Base-by-base conservation (phyloP, 83 land plant genomes). In the Picea abies region DNA sequence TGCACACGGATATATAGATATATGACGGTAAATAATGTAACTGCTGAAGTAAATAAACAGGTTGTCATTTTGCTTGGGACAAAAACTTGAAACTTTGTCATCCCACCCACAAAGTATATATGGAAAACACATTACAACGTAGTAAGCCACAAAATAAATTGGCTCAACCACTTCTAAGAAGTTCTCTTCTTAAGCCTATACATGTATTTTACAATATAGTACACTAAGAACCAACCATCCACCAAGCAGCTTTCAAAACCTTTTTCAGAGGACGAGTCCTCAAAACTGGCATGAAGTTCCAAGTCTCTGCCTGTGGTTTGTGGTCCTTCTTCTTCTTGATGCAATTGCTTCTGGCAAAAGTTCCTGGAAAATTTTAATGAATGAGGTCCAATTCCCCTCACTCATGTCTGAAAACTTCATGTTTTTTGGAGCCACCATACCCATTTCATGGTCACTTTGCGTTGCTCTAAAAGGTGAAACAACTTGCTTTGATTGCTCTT, bases 201-300 rank as follows among this genome's bases (percentile, higher is more conserved):
- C 80, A 58, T 16, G 12, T 60, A 78, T 26, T 56, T 16, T 78
- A 78, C 80, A 78, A 5, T 78, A 78, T 78, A 58, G 20, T 78
- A 78, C 80, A 78, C 22, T 60, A 26, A 7, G 39, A 60, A 78
- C 37, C 37, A 73, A 73, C 35, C 32, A n/a, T 35, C 56, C 35
- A 80, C 20, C 39, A 71, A 29, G 16, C 63, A 60, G 12, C 84
- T 47, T 56, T 29, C 17, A 52, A 60, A 60, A 58, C 39, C 49
- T 22, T 35, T 60, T 58, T 32, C 61, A 15, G 22, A 78, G 20
- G 64, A 65, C 7, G 2, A 65, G 22, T 69, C 26, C 37, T 87
- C 85, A 90, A 85, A 90, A 90, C 88, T 83, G 85, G 90, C 92
- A 90, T 17, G 92, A 90, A 81, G 90, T 84, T 39, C 92, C 92